Percentiles rank a stretch among this genome's conserved stretches.
Conservation (phyloP, 2,329 filamentous ascomycete species). For the Diaporthe australafricana region DNA sequence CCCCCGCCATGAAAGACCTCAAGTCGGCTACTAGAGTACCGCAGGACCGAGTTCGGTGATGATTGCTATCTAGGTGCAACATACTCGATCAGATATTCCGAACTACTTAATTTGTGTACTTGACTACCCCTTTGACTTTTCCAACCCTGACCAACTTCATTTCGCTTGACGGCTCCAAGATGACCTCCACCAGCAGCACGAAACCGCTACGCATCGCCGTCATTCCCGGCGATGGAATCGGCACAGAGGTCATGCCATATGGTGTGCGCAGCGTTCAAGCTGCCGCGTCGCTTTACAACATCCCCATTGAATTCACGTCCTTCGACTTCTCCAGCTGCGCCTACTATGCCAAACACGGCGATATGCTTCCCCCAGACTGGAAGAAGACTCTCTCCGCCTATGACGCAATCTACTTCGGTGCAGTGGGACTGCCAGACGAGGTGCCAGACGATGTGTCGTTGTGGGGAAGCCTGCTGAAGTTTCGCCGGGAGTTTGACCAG, state of each 20-base stretch:
- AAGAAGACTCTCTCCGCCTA: conserved; percentile 66
- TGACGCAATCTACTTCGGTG: conserved; percentile 76
- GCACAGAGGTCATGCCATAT: conserved; percentile 74
- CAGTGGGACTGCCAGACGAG: conserved; percentile 65
- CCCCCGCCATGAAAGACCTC: background rate
- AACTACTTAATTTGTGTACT: background rate
- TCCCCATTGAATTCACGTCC: conserved; percentile 68
- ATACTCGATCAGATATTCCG: background rate
- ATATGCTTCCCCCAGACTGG: conserved; percentile 57
- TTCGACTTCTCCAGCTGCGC: conserved; percentile 76
- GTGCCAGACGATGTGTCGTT: conserved; percentile 76
- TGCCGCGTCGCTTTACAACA: conserved; percentile 57
- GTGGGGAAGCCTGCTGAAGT: conserved; percentile 75
- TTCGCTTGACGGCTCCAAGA: background rate
- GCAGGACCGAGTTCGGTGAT: background rate
- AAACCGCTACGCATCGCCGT: conserved; percentile 60
- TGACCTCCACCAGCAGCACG: conserved; percentile 1
- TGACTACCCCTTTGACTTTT: no score
- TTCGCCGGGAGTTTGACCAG: conserved; percentile 75
- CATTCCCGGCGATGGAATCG: conserved; percentile 78
- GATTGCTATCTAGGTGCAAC: background rate
- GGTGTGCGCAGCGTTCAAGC: conserved; percentile 71
- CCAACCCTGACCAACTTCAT: background rate
- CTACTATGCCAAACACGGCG: conserved; percentile 61
- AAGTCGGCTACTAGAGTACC: no score